Evolutionary conservation across 345 rosid genomes (phyloP), one percentile per base, ranked within the genome.

Genomic region (Eucalyptus rudis): DNA sequence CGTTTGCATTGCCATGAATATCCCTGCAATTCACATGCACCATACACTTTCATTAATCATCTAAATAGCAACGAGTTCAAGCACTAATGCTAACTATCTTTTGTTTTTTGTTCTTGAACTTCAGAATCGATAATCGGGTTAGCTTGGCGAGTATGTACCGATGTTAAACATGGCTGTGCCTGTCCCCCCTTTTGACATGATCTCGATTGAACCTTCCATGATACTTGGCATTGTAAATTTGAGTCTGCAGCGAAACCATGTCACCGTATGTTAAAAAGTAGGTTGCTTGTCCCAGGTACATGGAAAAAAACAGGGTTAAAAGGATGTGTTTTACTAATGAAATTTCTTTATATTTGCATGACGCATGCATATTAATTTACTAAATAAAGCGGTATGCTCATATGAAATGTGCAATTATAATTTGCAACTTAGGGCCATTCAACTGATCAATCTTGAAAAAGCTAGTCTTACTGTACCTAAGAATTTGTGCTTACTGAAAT

Each of bases 111-210:
- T 64, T 64, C 76, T 1, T 64, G 43, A 66, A 66, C 20, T 1
- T 66, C 3, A 1, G 22, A 66, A 8, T 66, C 3, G 1, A 66
- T 16, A 8, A 31, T 66, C 12, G 3, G 11, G 40, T 16, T 66
- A 62, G 79, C 43, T 66, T 33, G 43, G 22, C 22, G 11, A 11
- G 22, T 56, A 25, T 68, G 17, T 43, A 97, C 99, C 99, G 95
- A 97, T 93, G 90, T 93, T 95, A 88, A 97, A 96, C 99, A 97
- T 96, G 91, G 98, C 99, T 89, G 96, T 97, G 90, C 99, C 99
- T 22, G 94, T 95, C 62, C 98, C 98, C 87, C 96, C 98, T 90
- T 89, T 96, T 10, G 99, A 96, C 98, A 97, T 92, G 87, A 97
- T 95, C 89, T 91, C 87, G 43, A 97, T 91, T 1, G 97, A 96